Conservation (phyloP, 2,329 filamentous ascomycete genomes). For the Exophiala sp. region DNA sequence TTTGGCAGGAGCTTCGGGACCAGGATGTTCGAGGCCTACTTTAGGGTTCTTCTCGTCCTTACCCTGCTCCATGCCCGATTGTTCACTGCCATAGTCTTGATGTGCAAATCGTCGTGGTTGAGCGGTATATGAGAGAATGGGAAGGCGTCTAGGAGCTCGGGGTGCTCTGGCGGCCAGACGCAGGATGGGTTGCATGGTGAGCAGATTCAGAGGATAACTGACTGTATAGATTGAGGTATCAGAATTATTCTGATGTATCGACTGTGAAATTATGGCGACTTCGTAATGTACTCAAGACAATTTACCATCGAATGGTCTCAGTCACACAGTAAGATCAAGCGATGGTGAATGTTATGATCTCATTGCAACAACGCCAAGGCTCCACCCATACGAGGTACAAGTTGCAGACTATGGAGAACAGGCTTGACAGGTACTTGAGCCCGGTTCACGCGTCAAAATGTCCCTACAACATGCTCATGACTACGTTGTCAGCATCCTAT, state of each 20-base stretch:
- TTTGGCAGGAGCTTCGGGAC: slow-evolving; percentile 25
- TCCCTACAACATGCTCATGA: too few relatives aligned
- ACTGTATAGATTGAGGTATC: not conserved
- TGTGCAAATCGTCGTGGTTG: slow-evolving; percentile 19
- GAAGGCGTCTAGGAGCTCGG: slow-evolving; percentile 9
- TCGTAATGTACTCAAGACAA: too few relatives aligned
- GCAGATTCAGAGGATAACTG: not conserved
- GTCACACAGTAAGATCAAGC: too few relatives aligned
- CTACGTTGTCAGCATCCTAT: too few relatives aligned
- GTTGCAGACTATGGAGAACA: too few relatives aligned
- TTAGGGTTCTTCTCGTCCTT: slow-evolving; percentile 24
- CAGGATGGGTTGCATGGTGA: slow-evolving; percentile 12
- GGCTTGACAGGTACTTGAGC: too few relatives aligned
- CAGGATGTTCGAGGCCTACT: slow-evolving; percentile 26
- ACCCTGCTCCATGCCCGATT: slow-evolving; percentile 25
- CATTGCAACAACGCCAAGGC: too few relatives aligned
- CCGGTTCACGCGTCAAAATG: too few relatives aligned
- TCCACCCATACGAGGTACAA: too few relatives aligned
- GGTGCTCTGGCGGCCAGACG: slow-evolving; percentile 7
- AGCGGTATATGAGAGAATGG: slow-evolving; percentile 1
- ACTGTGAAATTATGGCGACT: too few relatives aligned
- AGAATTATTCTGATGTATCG: not conserved
- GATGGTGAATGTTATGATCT: too few relatives aligned
- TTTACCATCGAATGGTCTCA: too few relatives aligned
- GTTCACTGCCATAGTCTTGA: slow-evolving; percentile 23